These are phyloP conservation scores for Alternaria postmessia DNA, from an alignment of 2,329 filamentous ascomycete genomes.

Conservation along the genomic window DNA sequence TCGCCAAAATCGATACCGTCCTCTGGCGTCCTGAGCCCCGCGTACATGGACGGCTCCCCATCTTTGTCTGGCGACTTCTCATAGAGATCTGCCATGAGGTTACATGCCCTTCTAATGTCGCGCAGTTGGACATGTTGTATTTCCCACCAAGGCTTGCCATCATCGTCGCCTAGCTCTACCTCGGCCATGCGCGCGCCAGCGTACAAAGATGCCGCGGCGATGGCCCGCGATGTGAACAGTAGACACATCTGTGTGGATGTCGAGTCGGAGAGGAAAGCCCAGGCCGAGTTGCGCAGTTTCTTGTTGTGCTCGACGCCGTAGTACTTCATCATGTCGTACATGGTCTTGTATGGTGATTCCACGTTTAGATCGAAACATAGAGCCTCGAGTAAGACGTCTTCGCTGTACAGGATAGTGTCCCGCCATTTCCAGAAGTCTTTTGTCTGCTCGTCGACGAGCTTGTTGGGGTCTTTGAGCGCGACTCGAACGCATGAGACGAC, in stretches of 20 bases:
- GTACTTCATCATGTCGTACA: constrained; percentile 81
- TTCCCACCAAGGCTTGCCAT: constrained; percentile 88
- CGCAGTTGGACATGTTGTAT: constrained; percentile 74
- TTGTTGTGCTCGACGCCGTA: constrained; percentile 82
- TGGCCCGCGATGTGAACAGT: constrained; percentile 77
- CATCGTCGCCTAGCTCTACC: constrained; percentile 74
- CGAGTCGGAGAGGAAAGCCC: constrained; percentile 93
- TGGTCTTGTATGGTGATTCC: constrained; percentile 83
- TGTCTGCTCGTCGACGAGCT: constrained; percentile 93
- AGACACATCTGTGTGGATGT: constrained; percentile 85
- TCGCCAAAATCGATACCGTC: constrained; percentile 47
- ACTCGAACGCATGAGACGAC: constrained; percentile 94
- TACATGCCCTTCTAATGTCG: constrained; percentile 76
- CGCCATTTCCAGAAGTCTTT: constrained; percentile 99
- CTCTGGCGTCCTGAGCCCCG: constrained; percentile 53
- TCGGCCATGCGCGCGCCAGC: constrained; percentile 80
- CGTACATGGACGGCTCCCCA: constrained; percentile 56
- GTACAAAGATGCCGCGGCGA: constrained; percentile 86
- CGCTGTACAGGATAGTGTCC: constrained; percentile 89
- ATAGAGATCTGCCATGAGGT: constrained; percentile 71
- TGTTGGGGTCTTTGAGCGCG: constrained; percentile 89
- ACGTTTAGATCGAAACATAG: constrained; percentile 94
- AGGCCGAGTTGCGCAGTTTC: constrained; percentile 81
- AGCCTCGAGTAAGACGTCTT: constrained; percentile 89
- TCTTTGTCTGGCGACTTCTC: constrained; percentile 52